A percentile compares a stretch with the other conserved stretches of the same genome.
Evolutionary conservation across 805 yeast species (phyloP).

Genomic region (Pichia cephalocereana): DNA sequence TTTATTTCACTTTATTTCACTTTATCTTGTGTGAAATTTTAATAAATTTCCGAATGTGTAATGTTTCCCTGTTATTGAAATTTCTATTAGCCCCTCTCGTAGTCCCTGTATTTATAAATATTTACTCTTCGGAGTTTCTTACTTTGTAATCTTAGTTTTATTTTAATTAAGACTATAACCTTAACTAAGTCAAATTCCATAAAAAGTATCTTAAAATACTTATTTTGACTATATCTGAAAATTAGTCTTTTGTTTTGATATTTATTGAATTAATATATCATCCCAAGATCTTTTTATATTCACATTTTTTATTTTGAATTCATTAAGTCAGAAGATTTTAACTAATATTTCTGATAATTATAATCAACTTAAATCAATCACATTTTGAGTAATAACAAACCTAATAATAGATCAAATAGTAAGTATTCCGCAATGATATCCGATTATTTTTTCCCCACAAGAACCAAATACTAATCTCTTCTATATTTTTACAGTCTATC

Average conservation of each 20-base stretch:
- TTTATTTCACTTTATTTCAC: too few relatives aligned
- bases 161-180: background rate
- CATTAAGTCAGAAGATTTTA: background rate
- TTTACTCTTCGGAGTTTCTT: background rate
- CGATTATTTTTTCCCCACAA: too few relatives aligned
- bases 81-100: too few relatives aligned
- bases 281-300: background rate
- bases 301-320: background rate
- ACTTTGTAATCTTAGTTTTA: background rate
- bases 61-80: too few relatives aligned
- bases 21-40: too few relatives aligned
- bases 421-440: too few relatives aligned
- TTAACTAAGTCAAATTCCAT: background rate
- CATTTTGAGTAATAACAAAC: too few relatives aligned
- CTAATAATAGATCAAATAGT: too few relatives aligned
- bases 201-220: background rate
- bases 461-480: background rate
- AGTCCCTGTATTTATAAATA: too few relatives aligned
- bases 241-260: slow-evolving; percentile 5
- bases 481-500: background rate
- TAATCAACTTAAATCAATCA: too few relatives aligned
- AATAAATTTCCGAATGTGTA: too few relatives aligned
- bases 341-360: background rate
- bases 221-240: background rate
- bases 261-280: slow-evolving; percentile 10